Evolutionary conservation across 371 early-diverging fungal genomes (phyloP), one percentile per base, ranked within the genome.

Genomic region (Syncephalastrum racemosum): DNA sequence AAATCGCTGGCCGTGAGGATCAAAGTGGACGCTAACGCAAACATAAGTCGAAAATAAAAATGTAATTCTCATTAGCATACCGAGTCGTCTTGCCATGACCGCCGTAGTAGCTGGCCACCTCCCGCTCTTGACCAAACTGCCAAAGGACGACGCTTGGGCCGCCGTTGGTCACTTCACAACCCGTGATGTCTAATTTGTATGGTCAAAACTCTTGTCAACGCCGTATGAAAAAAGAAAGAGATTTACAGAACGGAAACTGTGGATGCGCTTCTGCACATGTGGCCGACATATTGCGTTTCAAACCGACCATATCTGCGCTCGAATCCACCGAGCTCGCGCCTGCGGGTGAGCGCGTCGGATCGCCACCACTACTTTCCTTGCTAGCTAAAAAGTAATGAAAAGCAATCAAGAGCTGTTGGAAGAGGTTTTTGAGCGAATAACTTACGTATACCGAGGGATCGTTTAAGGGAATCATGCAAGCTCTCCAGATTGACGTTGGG

Each of bases 1-100:
- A 74, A 91, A 91, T 40, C 87, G 83, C 53, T 81, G 86, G 2
- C 93, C 91, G 59, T 81, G 87, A 1, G 81, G 82, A 59, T 90
- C 91, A 67, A 81, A 84, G 59, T 82, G 84, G 15, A 84, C 73
- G 52, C 84, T 74, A 51, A 2, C 20, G 15, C 20, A 24, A 43
- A 1, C n/a, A 50, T 41, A 31, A 46, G 49, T 18, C 6, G 19
- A 23, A n/a, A 43, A 19, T 19, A 31, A 16, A 15, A 24, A 8
- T 48, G 18, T 44, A 19, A 40, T 16, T n/a, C 8, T 36, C 40
- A 27, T 31, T 2, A 22, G 1, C 16, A 22, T 74, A 81, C 83
- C 70, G 73, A 5, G 74, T 80, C 4, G 75, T 66, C 54, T 79
- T 79, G 40, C 77, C 67, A 51, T 59, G 77, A 36, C 78, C 68